A percentile compares a stretch with the other conserved stretches of the same genome.
These are phyloP conservation scores for Chlamydomonas schloesseri DNA, from an alignment of 139 green algal genomes.

Conservation along the genomic window DNA sequence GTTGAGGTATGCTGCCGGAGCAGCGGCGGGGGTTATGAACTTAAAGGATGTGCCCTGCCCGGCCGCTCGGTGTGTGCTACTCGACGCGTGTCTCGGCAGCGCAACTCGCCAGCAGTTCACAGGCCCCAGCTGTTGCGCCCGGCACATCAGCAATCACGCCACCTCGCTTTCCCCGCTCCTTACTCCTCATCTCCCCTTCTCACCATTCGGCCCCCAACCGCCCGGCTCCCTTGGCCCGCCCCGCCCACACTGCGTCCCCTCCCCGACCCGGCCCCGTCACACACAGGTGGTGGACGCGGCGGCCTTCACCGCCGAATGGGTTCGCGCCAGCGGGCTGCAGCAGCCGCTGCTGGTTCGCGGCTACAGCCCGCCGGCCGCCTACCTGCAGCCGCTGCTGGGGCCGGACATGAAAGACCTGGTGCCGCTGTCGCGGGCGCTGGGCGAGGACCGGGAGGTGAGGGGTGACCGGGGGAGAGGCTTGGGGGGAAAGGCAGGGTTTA, in stretches of 20 bases:
- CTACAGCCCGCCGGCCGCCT: not conserved
- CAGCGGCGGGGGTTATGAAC: not conserved
- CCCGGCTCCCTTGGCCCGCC: too few relatives aligned
- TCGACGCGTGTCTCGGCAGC: too few relatives aligned
- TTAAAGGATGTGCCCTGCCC: not conserved
- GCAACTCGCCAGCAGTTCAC: too few relatives aligned
- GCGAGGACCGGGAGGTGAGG: slow-evolving; percentile 27
- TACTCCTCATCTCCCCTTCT: too few relatives aligned
- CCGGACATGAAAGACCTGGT: slow-evolving; percentile 21
- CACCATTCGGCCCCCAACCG: too few relatives aligned
- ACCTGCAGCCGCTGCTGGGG: slow-evolving; percentile 9
- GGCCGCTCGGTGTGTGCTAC: too few relatives aligned
- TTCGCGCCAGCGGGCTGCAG: slow-evolving; percentile 20
- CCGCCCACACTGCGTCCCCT: too few relatives aligned
- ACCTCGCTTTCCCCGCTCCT: too few relatives aligned
- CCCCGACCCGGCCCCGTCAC: too few relatives aligned
- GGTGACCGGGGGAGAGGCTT: not conserved
- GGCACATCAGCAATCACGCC: too few relatives aligned
- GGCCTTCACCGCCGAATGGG: slow-evolving; percentile 33
- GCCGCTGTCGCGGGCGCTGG: slow-evolving; percentile 11
- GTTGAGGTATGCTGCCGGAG: slow-evolving; percentile 24
- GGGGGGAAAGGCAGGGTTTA: not conserved
- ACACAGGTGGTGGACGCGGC: not conserved
- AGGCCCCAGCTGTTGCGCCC: too few relatives aligned
- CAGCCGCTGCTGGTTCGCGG: slow-evolving; percentile 10